phyloP scores from a whole-genome alignment of 805 yeast genomes.

The Lipomyces sp. region DNA sequence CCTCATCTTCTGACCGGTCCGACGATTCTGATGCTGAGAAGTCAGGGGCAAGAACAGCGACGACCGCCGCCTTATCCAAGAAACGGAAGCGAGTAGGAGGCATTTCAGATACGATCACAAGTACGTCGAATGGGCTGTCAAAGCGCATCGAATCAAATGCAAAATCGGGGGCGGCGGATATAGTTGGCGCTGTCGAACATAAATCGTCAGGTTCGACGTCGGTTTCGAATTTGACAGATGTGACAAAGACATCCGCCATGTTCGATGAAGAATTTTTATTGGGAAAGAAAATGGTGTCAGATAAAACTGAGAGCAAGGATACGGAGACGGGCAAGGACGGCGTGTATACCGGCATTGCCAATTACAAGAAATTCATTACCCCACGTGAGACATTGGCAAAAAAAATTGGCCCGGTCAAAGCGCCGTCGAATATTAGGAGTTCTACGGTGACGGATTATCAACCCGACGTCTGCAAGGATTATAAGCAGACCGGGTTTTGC shows the following conservation, averaged over 20 bases:
- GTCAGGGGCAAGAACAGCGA: not conserved
- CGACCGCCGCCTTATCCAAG: constrained; percentile 1
- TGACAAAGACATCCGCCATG: constrained; percentile 40
- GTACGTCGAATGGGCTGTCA: constrained; percentile 20
- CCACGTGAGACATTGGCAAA: constrained; percentile 36
- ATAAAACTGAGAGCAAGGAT: constrained; percentile 12
- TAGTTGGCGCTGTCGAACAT: constrained; percentile 29
- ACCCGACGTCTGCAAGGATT: constrained; percentile 94
- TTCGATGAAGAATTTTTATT: constrained; percentile 32
- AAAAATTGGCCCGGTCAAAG: constrained; percentile 50
- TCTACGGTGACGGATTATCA: constrained; percentile 83
- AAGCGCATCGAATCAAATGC: constrained; percentile 3
- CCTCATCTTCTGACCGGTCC: constrained; percentile 2
- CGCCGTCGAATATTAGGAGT: constrained; percentile 57
- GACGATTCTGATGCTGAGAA: constrained; percentile 7
- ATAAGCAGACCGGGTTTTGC: constrained; percentile 87
- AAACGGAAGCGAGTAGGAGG: constrained; percentile 31
- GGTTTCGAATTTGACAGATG: constrained; percentile 40
- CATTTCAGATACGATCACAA: constrained; percentile 26
- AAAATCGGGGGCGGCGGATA: constrained; percentile 21
- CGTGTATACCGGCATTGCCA: constrained; percentile 31
- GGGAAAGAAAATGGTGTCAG: constrained; percentile 11
- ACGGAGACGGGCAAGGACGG: constrained; percentile 24
- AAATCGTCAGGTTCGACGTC: constrained; percentile 7
- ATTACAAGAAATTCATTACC: constrained; percentile 34